Evolutionary conservation across 352 stramenopile genomes (phyloP).

Genomic region (Pythium plurisporium): DNA sequence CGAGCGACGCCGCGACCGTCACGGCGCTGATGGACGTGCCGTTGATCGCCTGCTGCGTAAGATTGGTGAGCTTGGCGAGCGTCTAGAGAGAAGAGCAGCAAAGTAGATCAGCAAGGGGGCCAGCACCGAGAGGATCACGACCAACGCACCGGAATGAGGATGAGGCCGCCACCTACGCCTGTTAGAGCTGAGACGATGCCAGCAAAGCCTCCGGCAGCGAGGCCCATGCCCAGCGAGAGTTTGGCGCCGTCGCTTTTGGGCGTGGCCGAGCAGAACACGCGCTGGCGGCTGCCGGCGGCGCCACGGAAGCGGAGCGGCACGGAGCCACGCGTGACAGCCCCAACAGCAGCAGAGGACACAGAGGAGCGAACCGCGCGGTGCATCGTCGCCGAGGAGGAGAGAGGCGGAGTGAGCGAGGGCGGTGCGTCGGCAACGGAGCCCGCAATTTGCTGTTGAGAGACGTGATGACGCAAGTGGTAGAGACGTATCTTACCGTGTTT

Average conservation of each 20-base stretch:
- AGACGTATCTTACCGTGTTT: slow-evolving; percentile 1
- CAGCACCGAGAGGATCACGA: not conserved
- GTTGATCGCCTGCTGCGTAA: slow-evolving; percentile 79
- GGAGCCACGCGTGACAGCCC: too few relatives aligned
- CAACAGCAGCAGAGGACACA: too few relatives aligned
- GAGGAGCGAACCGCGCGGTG: slow-evolving; percentile 6
- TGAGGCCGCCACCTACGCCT: slow-evolving; percentile 73
- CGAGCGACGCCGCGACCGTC: slow-evolving; percentile 57
- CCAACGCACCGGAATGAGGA: slow-evolving; percentile 68
- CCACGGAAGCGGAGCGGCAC: slow-evolving; percentile 6
- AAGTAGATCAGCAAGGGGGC: not conserved
- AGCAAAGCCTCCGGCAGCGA: slow-evolving; percentile 51
- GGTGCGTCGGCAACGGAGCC: too few relatives aligned
- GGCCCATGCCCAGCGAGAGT: slow-evolving; percentile 40
- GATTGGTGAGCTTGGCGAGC: slow-evolving; percentile 72
- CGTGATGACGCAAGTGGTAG: slow-evolving; percentile 6
- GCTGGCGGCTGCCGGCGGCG: slow-evolving; percentile 16
- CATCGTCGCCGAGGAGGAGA: slow-evolving; percentile 1
- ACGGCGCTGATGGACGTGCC: slow-evolving; percentile 81
- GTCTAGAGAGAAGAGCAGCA: slow-evolving; percentile 28
- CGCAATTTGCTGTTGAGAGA: too few relatives aligned
- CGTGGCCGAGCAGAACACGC: slow-evolving; percentile 45
- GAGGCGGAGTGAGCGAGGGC: not conserved
- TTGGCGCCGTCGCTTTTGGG: slow-evolving; percentile 38
- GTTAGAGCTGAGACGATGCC: slow-evolving; percentile 75